phyloP scores from a whole-genome alignment of 768 basidiomycete species.

The Trametes maxima region DNA sequence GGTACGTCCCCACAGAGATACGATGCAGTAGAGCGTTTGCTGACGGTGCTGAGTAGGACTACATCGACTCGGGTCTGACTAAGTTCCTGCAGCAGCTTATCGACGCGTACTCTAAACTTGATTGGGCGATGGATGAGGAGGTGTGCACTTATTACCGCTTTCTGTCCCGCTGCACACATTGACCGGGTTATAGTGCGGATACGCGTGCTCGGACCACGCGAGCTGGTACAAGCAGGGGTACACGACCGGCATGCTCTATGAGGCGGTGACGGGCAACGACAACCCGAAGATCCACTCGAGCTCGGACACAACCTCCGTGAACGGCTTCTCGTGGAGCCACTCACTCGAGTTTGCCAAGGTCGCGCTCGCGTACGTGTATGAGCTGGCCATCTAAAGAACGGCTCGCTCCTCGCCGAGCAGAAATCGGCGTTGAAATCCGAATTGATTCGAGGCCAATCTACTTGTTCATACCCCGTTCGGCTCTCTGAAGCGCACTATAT shows the following conservation, averaged over 20 bases:
- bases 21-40: neutral
- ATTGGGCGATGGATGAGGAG: conserved; percentile 24
- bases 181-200: conserved; percentile 7
- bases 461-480: too few relatives aligned
- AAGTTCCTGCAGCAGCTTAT: conserved; percentile 46
- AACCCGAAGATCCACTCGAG: conserved; percentile 11
- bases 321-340: conserved; percentile 17
- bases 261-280: conserved; percentile 18
- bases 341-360: conserved; percentile 20
- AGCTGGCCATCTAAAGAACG: conserved; percentile 4
- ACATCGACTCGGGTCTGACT: conserved; percentile 39
- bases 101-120: conserved; percentile 38
- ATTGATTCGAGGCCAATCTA: too few relatives aligned
- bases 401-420: neutral
- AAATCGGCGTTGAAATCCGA: too few relatives aligned
- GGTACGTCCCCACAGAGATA: neutral
- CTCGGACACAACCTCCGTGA: conserved; percentile 7
- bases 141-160: neutral
- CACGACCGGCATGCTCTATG: conserved; percentile 18
- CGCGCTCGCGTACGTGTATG: conserved; percentile 15
- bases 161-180: neutral
- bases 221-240: conserved; percentile 22
- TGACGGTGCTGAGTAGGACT: conserved; percentile 25
- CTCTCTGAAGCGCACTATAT: too few relatives aligned
- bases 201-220: conserved; percentile 22